phyloP scores from a whole-genome alignment of 2,329 filamentous ascomycete genomes.

The Xylariaceae sp. region DNA sequence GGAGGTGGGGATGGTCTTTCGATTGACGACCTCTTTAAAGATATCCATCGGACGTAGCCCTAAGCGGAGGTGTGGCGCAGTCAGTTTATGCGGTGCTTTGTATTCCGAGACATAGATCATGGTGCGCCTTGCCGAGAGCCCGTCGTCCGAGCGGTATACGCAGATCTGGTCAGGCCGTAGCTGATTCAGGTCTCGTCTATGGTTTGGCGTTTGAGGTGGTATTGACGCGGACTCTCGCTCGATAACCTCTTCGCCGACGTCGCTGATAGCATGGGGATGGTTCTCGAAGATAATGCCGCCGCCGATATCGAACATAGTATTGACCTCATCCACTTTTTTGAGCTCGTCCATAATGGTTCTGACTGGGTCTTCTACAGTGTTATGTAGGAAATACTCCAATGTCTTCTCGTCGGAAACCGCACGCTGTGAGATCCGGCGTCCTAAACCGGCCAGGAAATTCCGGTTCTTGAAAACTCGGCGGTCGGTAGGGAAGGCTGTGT shows the following conservation, averaged over 20 bases:
- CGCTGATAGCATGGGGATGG: slow-evolving; percentile 37
- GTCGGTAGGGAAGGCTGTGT: slow-evolving; percentile 28
- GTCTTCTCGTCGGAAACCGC: slow-evolving; percentile 37
- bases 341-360: slow-evolving; percentile 38
- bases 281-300: slow-evolving; percentile 43
- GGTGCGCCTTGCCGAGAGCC: slow-evolving; percentile 4
- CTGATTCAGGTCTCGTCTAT: slow-evolving; percentile 25
- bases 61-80: slow-evolving; percentile 47
- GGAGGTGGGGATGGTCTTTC: slow-evolving; percentile 18
- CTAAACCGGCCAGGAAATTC: slow-evolving; percentile 33
- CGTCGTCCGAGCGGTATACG: slow-evolving; percentile 29
- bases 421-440: slow-evolving; percentile 28
- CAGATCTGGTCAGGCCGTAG: slow-evolving; percentile 44
- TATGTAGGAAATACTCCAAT: slow-evolving; percentile 40
- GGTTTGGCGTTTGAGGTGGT: slow-evolving; percentile 29
- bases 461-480: slow-evolving; percentile 37
- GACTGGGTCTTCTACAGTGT: slow-evolving; percentile 40
- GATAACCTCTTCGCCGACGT: slow-evolving; percentile 30
- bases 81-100: slow-evolving; percentile 55
- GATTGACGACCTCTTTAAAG: slow-evolving; percentile 44
- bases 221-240: slow-evolving; percentile 4
- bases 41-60: slow-evolving; percentile 52
- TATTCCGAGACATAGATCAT: slow-evolving; percentile 50
- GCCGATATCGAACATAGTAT: slow-evolving; percentile 34
- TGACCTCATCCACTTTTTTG: slow-evolving; percentile 27